These are phyloP conservation scores for Steccherinum ochraceum DNA, from an alignment of 768 basidiomycete genomes.

Conservation along the genomic window DNA sequence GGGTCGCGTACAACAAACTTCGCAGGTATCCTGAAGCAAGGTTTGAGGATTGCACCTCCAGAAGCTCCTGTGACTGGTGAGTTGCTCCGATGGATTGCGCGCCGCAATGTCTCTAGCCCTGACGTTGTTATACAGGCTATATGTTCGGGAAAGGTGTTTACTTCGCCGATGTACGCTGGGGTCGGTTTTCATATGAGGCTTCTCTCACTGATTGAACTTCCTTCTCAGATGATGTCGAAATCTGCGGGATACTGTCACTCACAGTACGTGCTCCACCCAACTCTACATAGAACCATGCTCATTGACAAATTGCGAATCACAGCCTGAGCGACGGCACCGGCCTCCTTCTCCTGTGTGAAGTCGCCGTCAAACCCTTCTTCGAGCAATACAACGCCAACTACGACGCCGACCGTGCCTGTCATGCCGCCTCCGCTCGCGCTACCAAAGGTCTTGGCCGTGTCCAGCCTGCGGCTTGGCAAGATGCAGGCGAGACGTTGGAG, in stretches of 20 bases:
- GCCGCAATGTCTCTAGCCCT: constrained; percentile 25
- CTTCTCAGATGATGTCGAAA: constrained; percentile 55
- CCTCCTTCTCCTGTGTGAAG: constrained; percentile 55
- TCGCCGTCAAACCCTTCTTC: constrained; percentile 49
- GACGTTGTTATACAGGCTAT: constrained; percentile 25
- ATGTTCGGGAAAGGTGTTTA: constrained; percentile 69
- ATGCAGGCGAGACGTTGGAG: constrained; percentile 44
- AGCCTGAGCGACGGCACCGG: constrained; percentile 47
- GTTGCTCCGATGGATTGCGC: constrained; percentile 29
- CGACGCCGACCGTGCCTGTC: constrained; percentile 44
- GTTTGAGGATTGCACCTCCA: constrained; percentile 57
- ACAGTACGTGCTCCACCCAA: too few species aligned
- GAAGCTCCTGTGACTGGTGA: constrained; percentile 26
- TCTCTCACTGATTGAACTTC: neutral
- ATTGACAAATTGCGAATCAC: too few species aligned
- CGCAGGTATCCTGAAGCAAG: constrained; percentile 57
- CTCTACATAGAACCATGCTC: constrained; percentile 44
- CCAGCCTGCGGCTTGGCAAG: constrained; percentile 52
- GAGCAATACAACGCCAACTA: constrained; percentile 42
- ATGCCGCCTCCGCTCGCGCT: constrained; percentile 22
- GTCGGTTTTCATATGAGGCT: neutral
- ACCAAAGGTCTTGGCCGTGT: constrained; percentile 50
- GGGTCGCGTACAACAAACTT: constrained; percentile 60
- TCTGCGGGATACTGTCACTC: neutral
- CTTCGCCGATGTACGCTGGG: constrained; percentile 47